Evolutionary conservation across 495 filamentous ascomycete genomes (phyloP).

Genomic region (Penicillium samsonianum): DNA sequence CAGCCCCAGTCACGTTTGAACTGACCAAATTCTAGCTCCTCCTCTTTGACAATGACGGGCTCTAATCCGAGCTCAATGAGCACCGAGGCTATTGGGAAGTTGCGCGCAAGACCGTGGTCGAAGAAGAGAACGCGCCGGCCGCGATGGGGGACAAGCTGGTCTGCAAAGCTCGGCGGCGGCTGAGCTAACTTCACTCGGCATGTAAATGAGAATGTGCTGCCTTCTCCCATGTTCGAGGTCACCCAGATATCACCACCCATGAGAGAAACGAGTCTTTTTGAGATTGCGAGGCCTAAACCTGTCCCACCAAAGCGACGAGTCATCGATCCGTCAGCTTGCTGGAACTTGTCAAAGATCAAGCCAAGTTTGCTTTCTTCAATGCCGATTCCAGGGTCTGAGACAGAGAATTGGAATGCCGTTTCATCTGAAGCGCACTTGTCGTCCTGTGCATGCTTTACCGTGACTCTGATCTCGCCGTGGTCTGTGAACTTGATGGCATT

Average conservation of each 20-base stretch:
- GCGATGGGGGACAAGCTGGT: conserved; percentile 77
- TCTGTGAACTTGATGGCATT: conserved; percentile 87
- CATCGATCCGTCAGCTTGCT: conserved; percentile 93
- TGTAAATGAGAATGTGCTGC: conserved; percentile 89
- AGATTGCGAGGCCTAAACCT: conserved; percentile 75
- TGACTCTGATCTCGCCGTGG: conserved; percentile 63
- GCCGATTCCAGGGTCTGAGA: conserved; percentile 81
- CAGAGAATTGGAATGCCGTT: conserved; percentile 51
- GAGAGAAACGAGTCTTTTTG: conserved; percentile 70
- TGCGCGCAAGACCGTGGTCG: conserved; percentile 72
- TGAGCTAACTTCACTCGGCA: conserved; percentile 71
- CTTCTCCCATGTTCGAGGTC: conserved; percentile 76
- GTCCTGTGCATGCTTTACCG: conserved; percentile 55
- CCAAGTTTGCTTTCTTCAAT: conserved; percentile 72
- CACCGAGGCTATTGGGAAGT: conserved; percentile 68
- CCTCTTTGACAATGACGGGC: conserved; percentile 66
- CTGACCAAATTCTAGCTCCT: conserved; percentile 47
- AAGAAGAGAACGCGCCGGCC: conserved; percentile 80
- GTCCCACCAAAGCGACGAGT: conserved; percentile 77
- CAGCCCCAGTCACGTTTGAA: conserved; percentile 49
- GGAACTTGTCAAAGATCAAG: conserved; percentile 78
- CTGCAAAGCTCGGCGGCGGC: conserved; percentile 69
- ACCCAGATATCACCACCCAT: conserved; percentile 91
- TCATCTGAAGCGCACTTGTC: conserved; percentile 44
- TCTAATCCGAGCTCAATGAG: conserved; percentile 69